phyloP scores from a whole-genome alignment of 768 basidiomycete species.

The Erythrobasidium yunnanense region DNA sequence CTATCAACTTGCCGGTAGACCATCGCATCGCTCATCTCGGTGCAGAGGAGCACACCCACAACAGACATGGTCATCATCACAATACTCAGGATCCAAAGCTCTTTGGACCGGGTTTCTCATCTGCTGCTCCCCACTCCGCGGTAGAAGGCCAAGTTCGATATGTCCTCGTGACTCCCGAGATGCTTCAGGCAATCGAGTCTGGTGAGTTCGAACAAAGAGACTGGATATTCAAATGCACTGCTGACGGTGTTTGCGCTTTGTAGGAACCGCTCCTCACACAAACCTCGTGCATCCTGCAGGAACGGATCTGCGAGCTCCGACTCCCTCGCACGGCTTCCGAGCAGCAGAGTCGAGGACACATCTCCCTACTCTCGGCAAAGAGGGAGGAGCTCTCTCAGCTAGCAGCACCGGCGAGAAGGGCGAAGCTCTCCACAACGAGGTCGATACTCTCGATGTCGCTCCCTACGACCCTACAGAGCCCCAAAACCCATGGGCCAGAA shows the following conservation, averaged over 20 bases:
- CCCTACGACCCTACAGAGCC: too few species aligned
- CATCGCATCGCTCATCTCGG: constrained; percentile 22
- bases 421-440: too few species aligned
- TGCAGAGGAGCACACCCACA: neutral
- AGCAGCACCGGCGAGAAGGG: too few species aligned
- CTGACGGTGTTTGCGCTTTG: neutral
- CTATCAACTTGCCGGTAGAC: constrained; percentile 32
- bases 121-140: constrained; percentile 13
- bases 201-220: too few species aligned
- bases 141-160: neutral
- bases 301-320: neutral
- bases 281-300: constrained; percentile 14
- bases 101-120: constrained; percentile 22
- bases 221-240: neutral
- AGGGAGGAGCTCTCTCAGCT: too few species aligned
- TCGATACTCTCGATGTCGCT: too few species aligned
- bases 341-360: too few species aligned
- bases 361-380: too few species aligned
- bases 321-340: too few species aligned
- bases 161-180: constrained; percentile 22
- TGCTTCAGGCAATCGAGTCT: constrained; percentile 21
- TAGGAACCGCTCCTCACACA: constrained; percentile 8
- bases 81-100: constrained; percentile 19
- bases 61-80: neutral
- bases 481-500: constrained; percentile 6